These are phyloP conservation scores for Primulina huaijiensis DNA, from an alignment of 257 asterid genomes.

Conservation along the genomic window DNA sequence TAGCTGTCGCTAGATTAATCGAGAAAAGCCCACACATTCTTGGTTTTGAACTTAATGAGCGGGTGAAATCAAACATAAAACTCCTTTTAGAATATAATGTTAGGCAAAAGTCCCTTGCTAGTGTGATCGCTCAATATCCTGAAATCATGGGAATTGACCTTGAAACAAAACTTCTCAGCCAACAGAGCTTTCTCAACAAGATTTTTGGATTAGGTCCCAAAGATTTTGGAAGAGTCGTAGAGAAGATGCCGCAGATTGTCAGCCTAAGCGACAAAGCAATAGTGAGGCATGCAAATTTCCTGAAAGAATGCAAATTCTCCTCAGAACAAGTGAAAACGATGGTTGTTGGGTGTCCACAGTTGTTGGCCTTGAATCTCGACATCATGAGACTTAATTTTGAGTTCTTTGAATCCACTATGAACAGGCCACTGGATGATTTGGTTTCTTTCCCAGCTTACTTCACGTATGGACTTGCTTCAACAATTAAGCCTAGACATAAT, in stretches of 20 bases:
- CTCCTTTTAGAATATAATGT: conserved; percentile 62
- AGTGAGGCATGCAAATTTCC: conserved; percentile 65
- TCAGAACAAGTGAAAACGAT: conserved; percentile 60
- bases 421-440: conserved; percentile 80
- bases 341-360: conserved; percentile 86
- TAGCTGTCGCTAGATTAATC: conserved; percentile 81
- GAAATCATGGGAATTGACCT: conserved; percentile 74
- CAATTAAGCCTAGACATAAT: conserved; percentile 68
- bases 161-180: conserved; percentile 45
- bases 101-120: conserved; percentile 53
- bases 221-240: conserved; percentile 73
- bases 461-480: conserved; percentile 83
- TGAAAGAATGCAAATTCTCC: conserved; percentile 64
- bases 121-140: conserved; percentile 83
- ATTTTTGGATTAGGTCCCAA: conserved; percentile 47
- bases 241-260: conserved; percentile 86
- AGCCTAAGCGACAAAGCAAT: conserved; percentile 61
- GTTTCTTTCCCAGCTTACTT: conserved; percentile 85
- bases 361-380: conserved; percentile 79
- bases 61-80: conserved; percentile 63
- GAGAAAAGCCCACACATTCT: conserved; percentile 81
- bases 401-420: conserved; percentile 58
- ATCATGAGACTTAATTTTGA: conserved; percentile 72
- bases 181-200: conserved; percentile 51
- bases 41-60: conserved; percentile 76